Conservation (phyloP, 352 stramenopile species). For the Lagenidium sp. region DNA sequence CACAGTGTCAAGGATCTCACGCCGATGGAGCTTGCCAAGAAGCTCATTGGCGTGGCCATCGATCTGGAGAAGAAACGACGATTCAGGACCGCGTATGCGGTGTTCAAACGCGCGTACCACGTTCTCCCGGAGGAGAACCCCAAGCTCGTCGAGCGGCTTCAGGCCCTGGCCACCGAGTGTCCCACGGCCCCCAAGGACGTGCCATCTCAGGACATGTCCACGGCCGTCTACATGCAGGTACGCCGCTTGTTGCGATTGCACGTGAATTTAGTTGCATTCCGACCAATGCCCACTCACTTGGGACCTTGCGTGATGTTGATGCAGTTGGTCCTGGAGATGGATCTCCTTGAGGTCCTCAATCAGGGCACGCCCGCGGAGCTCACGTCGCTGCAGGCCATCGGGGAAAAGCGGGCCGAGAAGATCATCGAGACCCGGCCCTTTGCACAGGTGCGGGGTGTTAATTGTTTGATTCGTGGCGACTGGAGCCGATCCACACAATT, state of each 20-base stretch:
- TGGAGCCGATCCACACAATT: neutral
- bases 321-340: constrained; percentile 29
- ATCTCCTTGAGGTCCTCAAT: constrained; percentile 44
- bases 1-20: constrained; percentile 17
- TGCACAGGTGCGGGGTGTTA: constrained; percentile 13
- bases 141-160: constrained; percentile 34
- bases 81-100: constrained; percentile 22
- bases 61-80: constrained; percentile 34
- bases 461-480: neutral
- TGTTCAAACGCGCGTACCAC: constrained; percentile 45
- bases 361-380: constrained; percentile 28
- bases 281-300: too few relatives aligned
- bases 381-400: constrained; percentile 34
- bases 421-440: constrained; percentile 33
- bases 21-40: constrained; percentile 34
- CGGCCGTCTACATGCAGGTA: constrained; percentile 15
- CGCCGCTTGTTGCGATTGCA: too few relatives aligned
- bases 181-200: constrained; percentile 8
- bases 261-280: neutral
- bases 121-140: constrained; percentile 34
- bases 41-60: constrained; percentile 46
- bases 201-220: constrained; percentile 31
- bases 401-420: constrained; percentile 36
- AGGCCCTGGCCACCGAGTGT: constrained; percentile 19
- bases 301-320: too few relatives aligned